phyloP scores from a whole-genome alignment of 352 stramenopile genomes.

The Globisporangium echinulatum region DNA sequence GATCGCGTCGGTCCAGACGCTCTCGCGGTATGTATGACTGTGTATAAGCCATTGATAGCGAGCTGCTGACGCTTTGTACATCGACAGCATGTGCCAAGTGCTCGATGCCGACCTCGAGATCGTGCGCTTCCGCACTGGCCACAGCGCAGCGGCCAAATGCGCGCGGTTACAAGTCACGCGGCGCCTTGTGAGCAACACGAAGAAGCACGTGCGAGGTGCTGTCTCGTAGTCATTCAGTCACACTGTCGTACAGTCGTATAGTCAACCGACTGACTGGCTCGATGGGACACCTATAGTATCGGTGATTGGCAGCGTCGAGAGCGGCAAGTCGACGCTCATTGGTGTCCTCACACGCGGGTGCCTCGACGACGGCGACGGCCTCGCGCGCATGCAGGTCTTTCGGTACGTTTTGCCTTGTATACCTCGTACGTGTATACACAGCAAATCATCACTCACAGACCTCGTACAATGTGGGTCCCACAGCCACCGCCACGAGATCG shows the following conservation, averaged over 20 bases:
- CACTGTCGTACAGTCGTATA: not conserved
- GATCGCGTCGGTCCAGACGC: constrained; percentile 58
- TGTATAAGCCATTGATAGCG: not conserved
- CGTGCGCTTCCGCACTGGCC: constrained; percentile 44
- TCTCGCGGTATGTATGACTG: constrained; percentile 29
- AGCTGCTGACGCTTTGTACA: not conserved
- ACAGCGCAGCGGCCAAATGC: constrained; percentile 25
- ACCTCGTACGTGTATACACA: no score
- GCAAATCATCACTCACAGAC: no score
- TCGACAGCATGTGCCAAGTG: constrained; percentile 64
- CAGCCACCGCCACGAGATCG: constrained; percentile 84
- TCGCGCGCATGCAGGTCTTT: constrained; percentile 88
- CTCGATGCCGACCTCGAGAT: constrained; percentile 63
- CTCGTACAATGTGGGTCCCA: no score
- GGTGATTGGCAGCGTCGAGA: constrained; percentile 81
- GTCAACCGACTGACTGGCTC: no score
- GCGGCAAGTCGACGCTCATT: constrained; percentile 87
- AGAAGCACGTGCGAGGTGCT: constrained; percentile 54
- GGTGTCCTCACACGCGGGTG: constrained; percentile 82
- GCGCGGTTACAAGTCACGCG: constrained; percentile 42
- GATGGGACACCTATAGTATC: constrained; percentile 32
- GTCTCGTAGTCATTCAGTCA: not conserved
- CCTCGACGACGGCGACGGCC: constrained; percentile 77
- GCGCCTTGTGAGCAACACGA: constrained; percentile 41
- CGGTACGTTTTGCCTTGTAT: constrained; percentile 13